Evolutionary conservation across 2,329 filamentous ascomycete genomes (phyloP), one percentile per base, ranked within the genome.

Genomic region (Zymoseptoria passerinii): DNA sequence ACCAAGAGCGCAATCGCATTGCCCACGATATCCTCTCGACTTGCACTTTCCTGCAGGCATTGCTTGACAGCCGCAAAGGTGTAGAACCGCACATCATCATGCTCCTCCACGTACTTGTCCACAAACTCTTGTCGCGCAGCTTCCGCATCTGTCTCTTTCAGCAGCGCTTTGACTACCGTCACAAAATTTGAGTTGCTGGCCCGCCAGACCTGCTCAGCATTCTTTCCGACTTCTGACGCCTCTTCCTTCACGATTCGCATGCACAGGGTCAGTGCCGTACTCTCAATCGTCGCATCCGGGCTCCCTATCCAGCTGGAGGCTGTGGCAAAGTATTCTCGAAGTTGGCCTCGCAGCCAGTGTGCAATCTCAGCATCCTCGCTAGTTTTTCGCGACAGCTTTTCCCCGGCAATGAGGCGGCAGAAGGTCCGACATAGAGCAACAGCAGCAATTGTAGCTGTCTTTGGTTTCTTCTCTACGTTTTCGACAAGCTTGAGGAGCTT

Each of bases 231-330:
- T 23, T 81, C 81, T 57, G 81, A 81, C 57, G 80, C 80, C 70
- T 95, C 90, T 54, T 88, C 86, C 76, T 95, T 94, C 64, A 95
- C 76, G 52, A 95, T 74, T 57, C 88, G 85, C 91, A 96, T 95
- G 58, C 86, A 81, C 53, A 96, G 76, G 0, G 87, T 89, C 66
- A 97, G 75, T 9, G 84, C 86, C 16, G 88, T 89, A 50, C 82
- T 80, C 62, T 89, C 74, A 58, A 76, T 84, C n/a, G 84, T 75
- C 3, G 82, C 77, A 60, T 87, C 82, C 10, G 83, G 80, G 57
- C 80, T 75, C 50, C 75, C 74, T 51, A 96, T 76, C 63, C 89
- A 80, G 2, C 74, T 72, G 28, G 87, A 67, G 48, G 96, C 56
- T 20, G 44, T 55, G 9, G 61, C 50, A 0, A 67, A 63, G 71